Evolutionary conservation across 805 yeast genomes (phyloP), one percentile per base, ranked within the genome.

Genomic region (Maudiozyma barnettii): DNA sequence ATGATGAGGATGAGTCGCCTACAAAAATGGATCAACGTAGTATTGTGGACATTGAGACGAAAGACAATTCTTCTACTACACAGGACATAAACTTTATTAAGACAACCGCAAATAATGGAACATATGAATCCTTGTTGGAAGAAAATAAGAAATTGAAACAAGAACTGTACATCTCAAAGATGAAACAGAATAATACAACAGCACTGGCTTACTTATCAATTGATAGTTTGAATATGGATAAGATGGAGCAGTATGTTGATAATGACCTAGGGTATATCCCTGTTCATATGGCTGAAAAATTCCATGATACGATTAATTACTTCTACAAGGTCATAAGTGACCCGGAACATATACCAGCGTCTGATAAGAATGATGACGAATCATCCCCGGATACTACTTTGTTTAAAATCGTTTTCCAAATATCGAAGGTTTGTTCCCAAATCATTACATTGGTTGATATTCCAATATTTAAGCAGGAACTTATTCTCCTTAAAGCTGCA

Each of bases 401-500:
- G 18, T 64, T 64, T 38, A 59, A 57, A 33, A 45, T 41, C 37
- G 41, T 63, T 13, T 55, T 64, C n/a, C 52, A 49, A 21, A 43
- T 61, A n/a, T 54, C 65, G 0, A 55, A 56, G 30, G 22, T 46
- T 7, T 42, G 56, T 9, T 50, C 57, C 21, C 52, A 57, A 44
- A 47, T 63, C 7, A 40, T 59, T n/a, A 26, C 43, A 8, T 37
- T 53, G 4, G 57, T 55, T 3, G 59, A 54, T 40, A 41, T 54
- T 2, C 58, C 64, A 12, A 57, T 58, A 19, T 61, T 61, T 45
- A 57, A 71, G 48, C 71, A 76, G 49, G 65, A 70, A 59, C 64
- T 79, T 39, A 61, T 71, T 40, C 58, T 78, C 21, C 19, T 56
- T n/a, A 77, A 82, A 47, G 82, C 83, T 41, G 74, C 91, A 0